Evolutionary conservation across 2,329 filamentous ascomycete genomes (phyloP), one percentile per base, ranked within the genome.

Genomic region (Ophiostoma himal-ulmi): DNA sequence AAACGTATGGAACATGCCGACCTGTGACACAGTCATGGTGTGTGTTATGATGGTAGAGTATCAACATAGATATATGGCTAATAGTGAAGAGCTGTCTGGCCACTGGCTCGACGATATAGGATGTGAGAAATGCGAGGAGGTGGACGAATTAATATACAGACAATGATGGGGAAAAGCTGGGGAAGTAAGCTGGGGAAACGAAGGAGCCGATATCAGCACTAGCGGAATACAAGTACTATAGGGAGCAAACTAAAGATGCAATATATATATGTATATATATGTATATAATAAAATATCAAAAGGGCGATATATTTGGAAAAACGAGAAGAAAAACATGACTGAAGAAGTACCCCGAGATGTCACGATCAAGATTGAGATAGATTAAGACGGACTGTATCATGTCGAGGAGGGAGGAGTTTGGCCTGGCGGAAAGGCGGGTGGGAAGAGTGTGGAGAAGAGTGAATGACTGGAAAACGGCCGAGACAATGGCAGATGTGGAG

Each of bases 1-100:
- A 74, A 85, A 85, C 73, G 80, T 84, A 74, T 84, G 82, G 75
- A 84, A 84, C 82, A 84, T 84, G 74, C 82, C 82, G 75, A 81
- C 83, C 76, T 83, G 82, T 36, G 82, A 80, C 71, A 83, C 80
- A 75, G 83, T 79, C 20, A 82, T 78, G 74, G 82, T 82, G 69
- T 82, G 80, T 60, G 83, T 14, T 22, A 57, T 57, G 52, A 7
- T 57, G 22, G 22, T 4, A 13, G 22, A 57, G 11, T 26, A 13
- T 57, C 7, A 26, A 22, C 30, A 22, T 57, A n/a, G 17, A 39
- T 10, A 8, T 20, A 6, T n/a, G 44, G 17, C 44, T 48, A 20
- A 20, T 48, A 48, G 1, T 48, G n/a, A 57, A 57, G 52, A 26
- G 8, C 20, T 3, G 48, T 10, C 4, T n/a, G 8, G n/a, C 13